Percentiles rank a stretch among this genome's conserved stretches.
Conservation (phyloP, 352 stramenopile species). For the Globisporangium spinosum region DNA sequence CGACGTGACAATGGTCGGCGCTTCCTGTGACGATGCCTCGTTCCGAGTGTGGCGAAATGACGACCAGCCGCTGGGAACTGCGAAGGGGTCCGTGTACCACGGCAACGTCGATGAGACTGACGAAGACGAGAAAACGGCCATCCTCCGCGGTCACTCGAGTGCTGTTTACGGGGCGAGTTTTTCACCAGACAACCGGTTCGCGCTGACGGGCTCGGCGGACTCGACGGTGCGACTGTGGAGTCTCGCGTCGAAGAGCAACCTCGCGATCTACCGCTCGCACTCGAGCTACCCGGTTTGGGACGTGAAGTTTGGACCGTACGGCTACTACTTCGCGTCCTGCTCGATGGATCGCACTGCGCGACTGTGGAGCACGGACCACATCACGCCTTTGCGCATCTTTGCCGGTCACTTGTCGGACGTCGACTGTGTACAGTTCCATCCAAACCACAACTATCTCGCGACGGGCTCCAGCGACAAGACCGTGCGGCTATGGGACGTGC, state of each 20-base stretch:
- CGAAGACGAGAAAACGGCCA: slow-evolving; percentile 64
- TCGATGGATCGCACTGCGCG: slow-evolving; percentile 92
- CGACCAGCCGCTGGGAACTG: slow-evolving; percentile 65
- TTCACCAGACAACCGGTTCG: slow-evolving; percentile 84
- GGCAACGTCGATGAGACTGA: slow-evolving; percentile 44
- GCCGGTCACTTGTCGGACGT: slow-evolving; percentile 92
- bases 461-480: slow-evolving; percentile 94
- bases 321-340: slow-evolving; percentile 95
- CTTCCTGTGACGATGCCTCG: slow-evolving; percentile 64
- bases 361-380: slow-evolving; percentile 92
- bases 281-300: slow-evolving; percentile 88
- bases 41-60: slow-evolving; percentile 85
- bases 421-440: slow-evolving; percentile 91
- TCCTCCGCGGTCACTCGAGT: slow-evolving; percentile 69
- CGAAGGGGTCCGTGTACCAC: slow-evolving; percentile 58
- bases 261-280: slow-evolving; percentile 76
- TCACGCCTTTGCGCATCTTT: slow-evolving; percentile 91
- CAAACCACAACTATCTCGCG: slow-evolving; percentile 95
- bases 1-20: slow-evolving; percentile 71
- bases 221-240: slow-evolving; percentile 85
- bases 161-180: slow-evolving; percentile 86
- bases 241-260: slow-evolving; percentile 72
- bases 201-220: slow-evolving; percentile 76
- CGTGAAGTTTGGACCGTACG: slow-evolving; percentile 84
- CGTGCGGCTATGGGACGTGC: slow-evolving; percentile 93